phyloP scores from a whole-genome alignment of 352 stramenopile genomes.

The Phytophthora aleatoria region DNA sequence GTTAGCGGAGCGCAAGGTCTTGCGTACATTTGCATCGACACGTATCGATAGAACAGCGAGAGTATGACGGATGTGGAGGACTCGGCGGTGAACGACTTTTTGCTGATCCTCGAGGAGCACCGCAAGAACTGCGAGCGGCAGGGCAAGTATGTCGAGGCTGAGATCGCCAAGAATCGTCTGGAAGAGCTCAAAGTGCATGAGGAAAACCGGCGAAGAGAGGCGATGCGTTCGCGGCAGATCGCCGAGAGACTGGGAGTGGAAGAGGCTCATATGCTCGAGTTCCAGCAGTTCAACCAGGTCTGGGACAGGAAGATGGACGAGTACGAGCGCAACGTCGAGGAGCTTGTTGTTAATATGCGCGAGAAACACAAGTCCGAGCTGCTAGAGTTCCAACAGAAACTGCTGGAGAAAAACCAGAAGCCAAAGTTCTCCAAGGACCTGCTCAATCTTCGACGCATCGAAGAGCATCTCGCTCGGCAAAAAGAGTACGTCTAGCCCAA shows the following conservation, averaged over 20 bases:
- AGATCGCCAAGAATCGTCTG: constrained; percentile 96
- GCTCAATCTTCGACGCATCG: constrained; percentile 92
- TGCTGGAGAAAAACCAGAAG: constrained; percentile 91
- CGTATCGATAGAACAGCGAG: constrained; percentile 6
- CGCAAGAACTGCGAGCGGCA: constrained; percentile 97
- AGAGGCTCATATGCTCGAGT: constrained; percentile 98
- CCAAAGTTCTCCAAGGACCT: constrained; percentile 96
- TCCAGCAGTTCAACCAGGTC: constrained; percentile 96
- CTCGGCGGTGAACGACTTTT: constrained; percentile 85
- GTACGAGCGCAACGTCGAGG: constrained; percentile 93
- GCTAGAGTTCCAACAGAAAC: constrained; percentile 92
- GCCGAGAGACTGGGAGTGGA: constrained; percentile 94
- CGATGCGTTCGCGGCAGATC: constrained; percentile 95
- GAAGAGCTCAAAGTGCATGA: constrained; percentile 97
- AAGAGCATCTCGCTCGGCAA: constrained; percentile 92
- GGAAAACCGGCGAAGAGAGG: constrained; percentile 94
- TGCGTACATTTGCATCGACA: constrained; percentile 6
- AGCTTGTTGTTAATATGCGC: constrained; percentile 92
- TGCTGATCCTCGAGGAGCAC: constrained; percentile 94
- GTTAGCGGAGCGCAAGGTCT: neutral
- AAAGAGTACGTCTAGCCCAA: constrained; percentile 61
- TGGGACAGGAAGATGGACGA: constrained; percentile 97
- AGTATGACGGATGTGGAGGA: constrained; percentile 71
- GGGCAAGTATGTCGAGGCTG: constrained; percentile 97
- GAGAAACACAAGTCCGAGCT: constrained; percentile 89